phyloP scores from a whole-genome alignment of 441 rosid genomes.

The Populus tomentosa region DNA sequence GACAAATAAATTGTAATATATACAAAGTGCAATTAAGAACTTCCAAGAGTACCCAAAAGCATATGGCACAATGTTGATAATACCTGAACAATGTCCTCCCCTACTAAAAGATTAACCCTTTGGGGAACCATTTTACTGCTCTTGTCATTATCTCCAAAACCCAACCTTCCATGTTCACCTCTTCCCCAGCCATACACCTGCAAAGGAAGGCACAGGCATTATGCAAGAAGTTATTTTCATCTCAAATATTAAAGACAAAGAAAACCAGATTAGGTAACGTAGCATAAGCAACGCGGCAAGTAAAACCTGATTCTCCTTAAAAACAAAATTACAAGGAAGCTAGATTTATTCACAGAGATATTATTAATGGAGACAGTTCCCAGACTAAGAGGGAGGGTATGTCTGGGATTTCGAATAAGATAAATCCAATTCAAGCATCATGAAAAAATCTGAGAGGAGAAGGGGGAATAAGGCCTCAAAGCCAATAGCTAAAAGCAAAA shows the following conservation, averaged over 20 bases:
- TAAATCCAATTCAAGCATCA: not conserved
- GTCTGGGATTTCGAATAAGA: not conserved
- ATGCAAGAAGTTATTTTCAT: not conserved
- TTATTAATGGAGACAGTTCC: not conserved
- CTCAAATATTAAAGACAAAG: not conserved
- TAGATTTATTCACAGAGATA: not conserved
- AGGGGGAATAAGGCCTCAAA: not conserved
- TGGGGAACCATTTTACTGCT: slow-evolving; percentile 99
- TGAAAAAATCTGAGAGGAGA: not conserved
- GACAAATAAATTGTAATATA: not conserved
- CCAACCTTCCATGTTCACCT: slow-evolving; percentile 98
- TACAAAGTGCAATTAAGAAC: not conserved
- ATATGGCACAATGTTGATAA: not conserved
- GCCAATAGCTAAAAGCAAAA: not conserved
- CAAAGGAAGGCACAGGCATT: slow-evolving; percentile 11
- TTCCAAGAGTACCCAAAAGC: not conserved
- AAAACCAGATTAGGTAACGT: not conserved
- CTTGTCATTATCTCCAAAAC: slow-evolving; percentile 96
- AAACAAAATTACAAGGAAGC: not conserved
- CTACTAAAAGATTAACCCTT: slow-evolving; percentile 77
- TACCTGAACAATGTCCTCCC: slow-evolving; percentile 84
- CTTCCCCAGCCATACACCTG: slow-evolving; percentile 99
- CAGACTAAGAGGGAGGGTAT: not conserved
- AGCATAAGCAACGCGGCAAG: not conserved
- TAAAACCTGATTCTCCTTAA: not conserved